Evolutionary conservation across 164 flowering plant species (phyloP), one percentile per base, ranked within the genome.

Genomic region (Sedum album): DNA sequence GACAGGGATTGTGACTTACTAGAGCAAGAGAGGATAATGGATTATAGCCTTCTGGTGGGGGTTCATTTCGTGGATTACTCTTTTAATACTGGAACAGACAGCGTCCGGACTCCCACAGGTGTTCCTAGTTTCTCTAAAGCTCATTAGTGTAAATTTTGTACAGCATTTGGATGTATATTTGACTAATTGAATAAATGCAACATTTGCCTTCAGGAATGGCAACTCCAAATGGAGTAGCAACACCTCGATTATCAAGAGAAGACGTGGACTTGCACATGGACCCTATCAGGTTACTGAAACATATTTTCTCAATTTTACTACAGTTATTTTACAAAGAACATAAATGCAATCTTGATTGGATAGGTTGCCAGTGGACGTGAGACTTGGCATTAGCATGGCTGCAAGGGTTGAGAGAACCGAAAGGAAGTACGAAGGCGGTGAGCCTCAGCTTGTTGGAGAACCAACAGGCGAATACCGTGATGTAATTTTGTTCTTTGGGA

Each of bases 1-100:
- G 94, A 90, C 69, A 78, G 82, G 71, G 96, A 92, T 66, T 86
- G 93, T 72, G 97, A 90, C 49, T 88, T 92, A 73, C 93, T 92
- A 64, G 96, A 86, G 68, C 91, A 86, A 38, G 97, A 86, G 78
- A 84, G 93, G 68, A 91, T 91, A 30, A 92, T 91, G 97, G 97
- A 91, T 67, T 91, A 91, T 80, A 91, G 97, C 73, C 87, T 91
- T 44, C 68, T 91, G 68, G 83, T 91, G 63, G 97, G 97, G 25
- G 73, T 92, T 75, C 96, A 90, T 82, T 92, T 92, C 69, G 79
- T 81, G 60, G 89, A 85, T 76, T 26, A 80, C 33, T 55, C 81
- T 33, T 53, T 41, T 46, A 46, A 70, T 38, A 74, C 74, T 44
- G 84, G 74, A 25, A 35, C 68, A 18, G 62, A 77, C 2, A 74